Evolutionary conservation across 306 rosid genomes (phyloP).

Genomic region (Begonia peltatifolia): DNA sequence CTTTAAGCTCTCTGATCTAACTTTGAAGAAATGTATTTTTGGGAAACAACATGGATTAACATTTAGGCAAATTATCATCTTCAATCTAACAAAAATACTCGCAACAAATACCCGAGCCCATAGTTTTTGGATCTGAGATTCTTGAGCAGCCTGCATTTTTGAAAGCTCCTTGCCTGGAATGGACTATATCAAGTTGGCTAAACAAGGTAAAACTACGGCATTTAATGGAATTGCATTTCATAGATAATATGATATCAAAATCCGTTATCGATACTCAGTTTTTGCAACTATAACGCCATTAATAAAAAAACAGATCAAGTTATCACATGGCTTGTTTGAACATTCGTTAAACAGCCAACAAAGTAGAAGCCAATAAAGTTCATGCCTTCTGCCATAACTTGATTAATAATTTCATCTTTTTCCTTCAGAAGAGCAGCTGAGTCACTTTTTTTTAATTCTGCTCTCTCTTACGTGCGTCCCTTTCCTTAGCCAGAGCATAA

Average conservation of each 20-base stretch:
- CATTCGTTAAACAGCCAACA: neutral
- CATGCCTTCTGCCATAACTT: conserved; percentile 99
- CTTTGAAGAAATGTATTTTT: conserved; percentile 18
- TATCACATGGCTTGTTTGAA: no score
- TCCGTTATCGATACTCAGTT: no score
- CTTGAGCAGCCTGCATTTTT: conserved; percentile 97
- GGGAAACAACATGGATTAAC: neutral
- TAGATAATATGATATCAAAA: no score
- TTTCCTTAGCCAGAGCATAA: conserved; percentile 92
- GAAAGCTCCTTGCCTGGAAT: conserved; percentile 94
- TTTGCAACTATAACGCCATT: no score
- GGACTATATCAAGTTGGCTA: no score
- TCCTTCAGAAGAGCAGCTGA: conserved; percentile 97
- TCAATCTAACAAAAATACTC: neutral
- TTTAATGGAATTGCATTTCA: no score
- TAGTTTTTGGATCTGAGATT: conserved; percentile 72
- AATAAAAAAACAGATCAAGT: no score
- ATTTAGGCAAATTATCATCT: neutral
- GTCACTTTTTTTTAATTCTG: conserved; percentile 91
- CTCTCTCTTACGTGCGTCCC: conserved; percentile 92
- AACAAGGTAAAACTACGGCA: no score
- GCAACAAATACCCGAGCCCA: conserved; percentile 66
- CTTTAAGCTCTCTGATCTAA: conserved; percentile 98
- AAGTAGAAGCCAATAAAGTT: neutral
- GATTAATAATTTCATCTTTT: conserved; percentile 95